phyloP scores from a whole-genome alignment of 148 eudicot genomes.

The Chenopodium quinoa region DNA sequence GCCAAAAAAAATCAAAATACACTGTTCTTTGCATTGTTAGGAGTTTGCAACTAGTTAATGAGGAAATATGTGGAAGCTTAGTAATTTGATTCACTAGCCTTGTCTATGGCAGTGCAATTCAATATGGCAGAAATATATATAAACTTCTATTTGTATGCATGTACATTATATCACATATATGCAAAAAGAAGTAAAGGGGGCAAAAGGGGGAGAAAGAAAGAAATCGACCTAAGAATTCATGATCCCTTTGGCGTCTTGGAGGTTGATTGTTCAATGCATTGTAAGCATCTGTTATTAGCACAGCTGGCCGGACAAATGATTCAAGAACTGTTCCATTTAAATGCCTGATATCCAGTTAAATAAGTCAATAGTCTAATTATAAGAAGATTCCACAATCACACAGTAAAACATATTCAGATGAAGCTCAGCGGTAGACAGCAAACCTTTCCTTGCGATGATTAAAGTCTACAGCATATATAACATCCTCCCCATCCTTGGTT shows the following conservation, averaged over 20 bases:
- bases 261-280: slow-evolving; percentile 92
- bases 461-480: slow-evolving; percentile 94
- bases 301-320: slow-evolving; percentile 93
- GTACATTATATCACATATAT: not conserved
- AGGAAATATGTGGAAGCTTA: not conserved
- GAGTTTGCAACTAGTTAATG: not conserved
- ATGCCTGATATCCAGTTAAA: slow-evolving; percentile 55
- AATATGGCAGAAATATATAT: not conserved
- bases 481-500: slow-evolving; percentile 96
- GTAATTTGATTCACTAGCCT: not conserved
- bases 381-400: slow-evolving; percentile 8
- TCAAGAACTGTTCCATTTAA: slow-evolving; percentile 93
- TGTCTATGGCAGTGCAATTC: not conserved
- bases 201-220: slow-evolving; percentile 1
- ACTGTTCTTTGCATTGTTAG: not conserved
- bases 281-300: slow-evolving; percentile 92
- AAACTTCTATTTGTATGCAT: not conserved
- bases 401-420: not conserved
- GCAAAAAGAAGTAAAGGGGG: not conserved
- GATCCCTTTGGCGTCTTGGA: slow-evolving; percentile 89
- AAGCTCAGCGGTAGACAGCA: slow-evolving; percentile 13
- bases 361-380: slow-evolving; percentile 18
- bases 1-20: not conserved
- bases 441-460: slow-evolving; percentile 98
- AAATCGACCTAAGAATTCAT: slow-evolving; percentile 72